phyloP scores from a whole-genome alignment of 2,329 filamentous ascomycete species.

The Venturia nashicola region DNA sequence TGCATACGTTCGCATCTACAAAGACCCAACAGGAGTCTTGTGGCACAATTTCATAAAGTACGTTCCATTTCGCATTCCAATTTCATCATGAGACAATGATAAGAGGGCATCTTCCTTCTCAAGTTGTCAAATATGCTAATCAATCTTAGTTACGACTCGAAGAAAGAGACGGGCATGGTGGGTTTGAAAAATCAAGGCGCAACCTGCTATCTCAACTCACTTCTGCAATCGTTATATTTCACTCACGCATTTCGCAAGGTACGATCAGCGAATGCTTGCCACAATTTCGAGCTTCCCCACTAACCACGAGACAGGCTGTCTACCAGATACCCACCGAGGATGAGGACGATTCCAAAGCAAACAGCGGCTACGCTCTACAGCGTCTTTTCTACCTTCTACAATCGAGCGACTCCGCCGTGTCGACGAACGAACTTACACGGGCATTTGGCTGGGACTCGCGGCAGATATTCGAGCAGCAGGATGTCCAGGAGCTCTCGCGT shows the following conservation, averaged over 20 bases:
- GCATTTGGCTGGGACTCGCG: slow-evolving; percentile 98
- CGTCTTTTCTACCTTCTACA: slow-evolving; percentile 91
- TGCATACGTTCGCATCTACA: slow-evolving; percentile 68
- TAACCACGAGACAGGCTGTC: slow-evolving; percentile 51
- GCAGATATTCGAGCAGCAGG: slow-evolving; percentile 97
- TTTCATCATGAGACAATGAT: background rate
- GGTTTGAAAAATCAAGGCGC: slow-evolving; percentile 95
- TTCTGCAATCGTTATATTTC: slow-evolving; percentile 34
- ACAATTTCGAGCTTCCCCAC: background rate
- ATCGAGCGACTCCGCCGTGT: slow-evolving; percentile 69
- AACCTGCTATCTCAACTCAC: slow-evolving; percentile 41
- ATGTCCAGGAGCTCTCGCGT: slow-evolving; percentile 91
- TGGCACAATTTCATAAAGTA: slow-evolving; percentile 82
- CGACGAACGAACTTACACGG: slow-evolving; percentile 84
- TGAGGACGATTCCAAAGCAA: slow-evolving; percentile 61
- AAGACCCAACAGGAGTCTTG: slow-evolving; percentile 77
- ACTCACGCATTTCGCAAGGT: slow-evolving; percentile 87
- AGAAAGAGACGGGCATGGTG: slow-evolving; percentile 95
- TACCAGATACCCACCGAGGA: slow-evolving; percentile 92
- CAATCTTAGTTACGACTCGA: slow-evolving; percentile 72
- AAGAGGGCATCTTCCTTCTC: background rate
- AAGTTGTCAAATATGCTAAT: background rate
- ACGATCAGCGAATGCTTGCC: slow-evolving; percentile 13
- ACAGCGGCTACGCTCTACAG: slow-evolving; percentile 89
- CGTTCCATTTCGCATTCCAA: slow-evolving; percentile 11